These are phyloP conservation scores for Coemansia sp. DNA, from an alignment of 192 early-diverging fungal species.

Conservation along the genomic window DNA sequence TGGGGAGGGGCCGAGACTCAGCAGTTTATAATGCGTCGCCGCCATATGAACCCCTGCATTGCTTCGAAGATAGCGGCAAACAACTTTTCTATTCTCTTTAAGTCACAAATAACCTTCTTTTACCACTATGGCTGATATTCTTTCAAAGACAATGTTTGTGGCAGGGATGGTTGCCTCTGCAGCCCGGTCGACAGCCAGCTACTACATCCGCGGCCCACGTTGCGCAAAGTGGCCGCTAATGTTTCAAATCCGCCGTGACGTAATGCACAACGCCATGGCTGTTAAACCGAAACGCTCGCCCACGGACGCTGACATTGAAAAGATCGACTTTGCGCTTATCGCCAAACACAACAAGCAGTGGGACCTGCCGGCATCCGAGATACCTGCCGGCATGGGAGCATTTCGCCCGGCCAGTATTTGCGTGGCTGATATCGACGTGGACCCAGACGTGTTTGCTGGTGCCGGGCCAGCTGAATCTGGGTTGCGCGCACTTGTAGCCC, in stretches of 20 bases:
- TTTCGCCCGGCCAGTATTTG: constrained; percentile 7
- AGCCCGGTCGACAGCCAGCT: constrained; percentile 32
- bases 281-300: neutral
- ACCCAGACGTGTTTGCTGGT: constrained; percentile 19
- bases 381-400: constrained; percentile 21
- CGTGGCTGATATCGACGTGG: constrained; percentile 16
- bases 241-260: constrained; percentile 43
- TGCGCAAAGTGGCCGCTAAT: constrained; percentile 40
- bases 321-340: constrained; percentile 33
- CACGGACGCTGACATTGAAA: constrained; percentile 35
- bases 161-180: constrained; percentile 12
- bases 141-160: constrained; percentile 10
- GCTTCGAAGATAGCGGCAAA: neutral
- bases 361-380: constrained; percentile 14
- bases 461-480: constrained; percentile 26
- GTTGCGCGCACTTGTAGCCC: constrained; percentile 11
- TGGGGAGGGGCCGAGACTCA: neutral
- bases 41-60: neutral
- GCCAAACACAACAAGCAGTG: constrained; percentile 12
- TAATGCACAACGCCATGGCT: constrained; percentile 15
- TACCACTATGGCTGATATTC: constrained; percentile 17
- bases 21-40: neutral
- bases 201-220: constrained; percentile 37
- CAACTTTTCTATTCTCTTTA: neutral
- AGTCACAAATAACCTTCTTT: neutral